These are phyloP conservation scores for Rhodotorula paludigena DNA, from an alignment of 768 basidiomycete genomes.

Conservation along the genomic window DNA sequence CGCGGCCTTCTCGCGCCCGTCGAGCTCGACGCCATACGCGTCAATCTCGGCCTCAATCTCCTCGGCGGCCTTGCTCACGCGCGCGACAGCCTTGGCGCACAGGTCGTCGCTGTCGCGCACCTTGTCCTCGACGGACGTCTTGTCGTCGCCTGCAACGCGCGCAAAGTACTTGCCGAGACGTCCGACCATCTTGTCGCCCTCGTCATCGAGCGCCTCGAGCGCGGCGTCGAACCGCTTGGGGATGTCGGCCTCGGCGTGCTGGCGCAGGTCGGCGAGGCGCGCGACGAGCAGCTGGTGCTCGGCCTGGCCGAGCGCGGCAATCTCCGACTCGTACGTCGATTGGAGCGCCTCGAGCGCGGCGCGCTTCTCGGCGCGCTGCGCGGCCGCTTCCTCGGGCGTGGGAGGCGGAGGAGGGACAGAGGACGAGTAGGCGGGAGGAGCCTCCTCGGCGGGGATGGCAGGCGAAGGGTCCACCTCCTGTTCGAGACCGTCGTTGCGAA, in stretches of 20 bases:
- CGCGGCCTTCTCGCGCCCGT: constrained; percentile 22
- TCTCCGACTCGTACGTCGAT: constrained; percentile 38
- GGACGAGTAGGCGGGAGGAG: constrained; percentile 21
- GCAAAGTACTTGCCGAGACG: constrained; percentile 36
- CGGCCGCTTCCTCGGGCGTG: constrained; percentile 23
- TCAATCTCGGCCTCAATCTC: constrained; percentile 26
- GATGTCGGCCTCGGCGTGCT: constrained; percentile 35
- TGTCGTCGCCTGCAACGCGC: constrained; percentile 24
- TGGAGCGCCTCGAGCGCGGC: constrained; percentile 36
- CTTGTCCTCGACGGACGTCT: constrained; percentile 30
- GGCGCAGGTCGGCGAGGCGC: constrained; percentile 34
- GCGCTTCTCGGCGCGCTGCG: constrained; percentile 36
- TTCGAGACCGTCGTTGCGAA: constrained; percentile 18
- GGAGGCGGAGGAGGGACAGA: constrained; percentile 18
- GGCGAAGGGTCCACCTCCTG: background rate
- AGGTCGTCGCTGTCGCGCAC: constrained; percentile 23
- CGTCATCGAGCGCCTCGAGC: constrained; percentile 33
- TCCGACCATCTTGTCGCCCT: constrained; percentile 40
- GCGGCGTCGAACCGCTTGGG: constrained; percentile 33
- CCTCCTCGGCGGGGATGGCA: constrained; percentile 11
- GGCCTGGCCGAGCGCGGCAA: constrained; percentile 36
- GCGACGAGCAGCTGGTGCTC: constrained; percentile 37
- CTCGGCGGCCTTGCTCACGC: constrained; percentile 16
- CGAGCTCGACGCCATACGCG: constrained; percentile 23
- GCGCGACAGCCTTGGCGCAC: constrained; percentile 16